Percentiles rank a stretch among this genome's conserved stretches.
Evolutionary conservation across 768 basidiomycete genomes (phyloP).

Genomic region (Asterophora lycoperdoides): DNA sequence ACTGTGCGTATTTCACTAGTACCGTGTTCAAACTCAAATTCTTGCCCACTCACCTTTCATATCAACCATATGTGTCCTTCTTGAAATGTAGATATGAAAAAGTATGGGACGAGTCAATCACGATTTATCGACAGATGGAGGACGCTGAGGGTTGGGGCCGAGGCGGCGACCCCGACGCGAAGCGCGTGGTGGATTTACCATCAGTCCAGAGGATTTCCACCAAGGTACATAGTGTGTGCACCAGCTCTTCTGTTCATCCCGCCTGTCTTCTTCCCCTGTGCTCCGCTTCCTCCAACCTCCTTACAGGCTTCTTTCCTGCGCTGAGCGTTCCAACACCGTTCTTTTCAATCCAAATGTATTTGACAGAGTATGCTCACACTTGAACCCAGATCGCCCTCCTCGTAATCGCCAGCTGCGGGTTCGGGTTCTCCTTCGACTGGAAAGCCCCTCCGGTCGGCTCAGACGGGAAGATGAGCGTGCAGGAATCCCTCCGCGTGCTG

Average conservation of each 20-base stretch:
- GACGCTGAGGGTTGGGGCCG: conserved; percentile 22
- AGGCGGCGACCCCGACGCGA: conserved; percentile 9
- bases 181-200: conserved; percentile 10
- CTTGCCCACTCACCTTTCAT: background rate
- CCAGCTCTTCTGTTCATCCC: no score
- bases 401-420: conserved; percentile 41
- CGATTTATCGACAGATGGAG: conserved; percentile 28
- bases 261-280: conserved; percentile 27
- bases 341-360: no score
- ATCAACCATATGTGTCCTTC: background rate
- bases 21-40: no score
- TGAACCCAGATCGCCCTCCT: conserved; percentile 36
- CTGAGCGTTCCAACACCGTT: no score
- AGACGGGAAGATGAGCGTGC: conserved; percentile 34
- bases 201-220: background rate
- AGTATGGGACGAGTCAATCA: conserved; percentile 29
- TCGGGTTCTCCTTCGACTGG: conserved; percentile 41
- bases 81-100: conserved; percentile 21
- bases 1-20: conserved; percentile 23
- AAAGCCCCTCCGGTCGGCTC: conserved; percentile 28
- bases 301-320: no score
- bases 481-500: conserved; percentile 31
- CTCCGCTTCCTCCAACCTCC: background rate
- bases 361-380: no score
- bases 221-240: no score